A percentile compares a stretch with the other conserved stretches of the same genome.
Evolutionary conservation across 192 early-diverging fungal genomes (phyloP).

Genomic region (Coemansia sp.): DNA sequence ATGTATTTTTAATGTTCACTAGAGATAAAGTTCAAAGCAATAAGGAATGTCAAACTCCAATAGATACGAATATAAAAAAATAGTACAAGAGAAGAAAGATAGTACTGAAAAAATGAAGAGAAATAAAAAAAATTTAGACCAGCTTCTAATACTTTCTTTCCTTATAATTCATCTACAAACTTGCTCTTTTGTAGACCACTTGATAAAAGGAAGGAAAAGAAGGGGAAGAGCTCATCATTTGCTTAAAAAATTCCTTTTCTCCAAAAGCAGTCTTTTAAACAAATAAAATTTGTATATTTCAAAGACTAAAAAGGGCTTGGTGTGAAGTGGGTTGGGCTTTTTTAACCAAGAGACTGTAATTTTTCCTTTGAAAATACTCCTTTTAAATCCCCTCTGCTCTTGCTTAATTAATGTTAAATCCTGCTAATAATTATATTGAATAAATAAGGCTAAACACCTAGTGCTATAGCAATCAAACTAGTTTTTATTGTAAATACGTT

Average conservation of each 20-base stretch:
- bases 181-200: constrained; percentile 1
- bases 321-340: not conserved
- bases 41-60: constrained; percentile 8
- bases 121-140: not conserved
- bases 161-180: constrained; percentile 3
- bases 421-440: not conserved
- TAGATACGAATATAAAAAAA: not conserved
- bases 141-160: not conserved
- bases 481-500: not conserved
- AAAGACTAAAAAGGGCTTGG: constrained; percentile 5
- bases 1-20: not conserved
- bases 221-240: not conserved
- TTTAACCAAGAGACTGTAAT: not conserved
- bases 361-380: not conserved
- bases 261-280: not conserved
- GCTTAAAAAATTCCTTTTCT: not conserved
- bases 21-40: not conserved
- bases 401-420: not conserved
- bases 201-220: not conserved
- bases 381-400: not conserved
- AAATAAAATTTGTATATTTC: not conserved
- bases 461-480: not conserved
- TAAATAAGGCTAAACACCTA: not conserved
- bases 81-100: constrained; percentile 1
- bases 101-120: constrained; percentile 7